These are phyloP conservation scores for Didymellaceae sp. DNA, from an alignment of 2,329 filamentous ascomycete species.

Conservation along the genomic window DNA sequence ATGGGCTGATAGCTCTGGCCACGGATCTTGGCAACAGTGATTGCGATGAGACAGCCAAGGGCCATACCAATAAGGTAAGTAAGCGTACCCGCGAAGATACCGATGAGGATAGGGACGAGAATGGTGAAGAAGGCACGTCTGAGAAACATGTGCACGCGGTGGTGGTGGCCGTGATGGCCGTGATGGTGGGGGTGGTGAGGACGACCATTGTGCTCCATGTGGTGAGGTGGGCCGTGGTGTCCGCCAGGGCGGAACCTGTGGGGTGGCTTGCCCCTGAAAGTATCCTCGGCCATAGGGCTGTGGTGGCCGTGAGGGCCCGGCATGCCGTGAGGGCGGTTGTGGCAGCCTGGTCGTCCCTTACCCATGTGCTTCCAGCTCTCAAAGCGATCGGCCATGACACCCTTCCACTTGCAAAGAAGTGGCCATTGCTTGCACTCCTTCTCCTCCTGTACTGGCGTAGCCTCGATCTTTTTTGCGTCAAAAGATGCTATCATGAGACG, in stretches of 20 bases:
- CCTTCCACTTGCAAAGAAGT: constrained; percentile 53
- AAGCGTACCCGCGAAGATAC: constrained; percentile 70
- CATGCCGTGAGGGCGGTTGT: constrained; percentile 40
- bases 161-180: constrained; percentile 25
- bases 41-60: constrained; percentile 67
- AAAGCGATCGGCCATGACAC: constrained; percentile 44
- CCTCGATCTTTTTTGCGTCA: constrained; percentile 31
- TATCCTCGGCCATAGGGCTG: constrained; percentile 43
- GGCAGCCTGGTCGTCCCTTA: constrained; percentile 39
- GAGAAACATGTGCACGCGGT: constrained; percentile 39
- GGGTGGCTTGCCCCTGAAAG: constrained; percentile 41
- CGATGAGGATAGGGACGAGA: constrained; percentile 71
- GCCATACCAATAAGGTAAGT: constrained; percentile 73
- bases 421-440: constrained; percentile 48
- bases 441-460: constrained; percentile 27
- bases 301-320: constrained; percentile 29
- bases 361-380: constrained; percentile 44
- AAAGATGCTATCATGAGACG: constrained; percentile 49
- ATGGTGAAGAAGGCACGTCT: constrained; percentile 67
- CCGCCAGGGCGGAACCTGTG: constrained; percentile 41
- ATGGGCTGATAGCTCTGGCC: constrained; percentile 49
- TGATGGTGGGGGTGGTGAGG: constrained; percentile 28
- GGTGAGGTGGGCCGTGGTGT: constrained; percentile 32
- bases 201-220: constrained; percentile 28
- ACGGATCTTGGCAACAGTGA: constrained; percentile 64